These are phyloP conservation scores for Trichoderma sp. DNA, from an alignment of 2,329 filamentous ascomycete genomes.

Conservation along the genomic window DNA sequence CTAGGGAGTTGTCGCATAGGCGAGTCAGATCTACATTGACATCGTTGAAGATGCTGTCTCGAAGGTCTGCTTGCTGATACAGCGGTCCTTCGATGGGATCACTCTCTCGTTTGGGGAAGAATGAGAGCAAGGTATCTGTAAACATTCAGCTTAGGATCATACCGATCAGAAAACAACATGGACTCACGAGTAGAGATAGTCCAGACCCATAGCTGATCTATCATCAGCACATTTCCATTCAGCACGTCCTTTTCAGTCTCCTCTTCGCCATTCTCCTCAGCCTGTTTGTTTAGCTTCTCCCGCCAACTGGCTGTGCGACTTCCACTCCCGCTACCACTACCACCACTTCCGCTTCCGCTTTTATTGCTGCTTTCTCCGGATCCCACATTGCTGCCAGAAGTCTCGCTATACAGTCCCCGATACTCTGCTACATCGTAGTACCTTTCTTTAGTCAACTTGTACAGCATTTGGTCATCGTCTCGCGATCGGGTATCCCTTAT, in stretches of 20 bases:
- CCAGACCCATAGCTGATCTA: slow-evolving; percentile 65
- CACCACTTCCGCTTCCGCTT: slow-evolving; percentile 29
- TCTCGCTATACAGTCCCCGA: slow-evolving; percentile 29
- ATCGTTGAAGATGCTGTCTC: slow-evolving; percentile 64
- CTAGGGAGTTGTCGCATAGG: slow-evolving; percentile 59
- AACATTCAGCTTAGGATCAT: slow-evolving; percentile 15
- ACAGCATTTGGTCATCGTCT: slow-evolving; percentile 66
- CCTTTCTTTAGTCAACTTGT: slow-evolving; percentile 59
- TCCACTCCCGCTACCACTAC: slow-evolving; percentile 30
- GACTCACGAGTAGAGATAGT: slow-evolving; percentile 51
- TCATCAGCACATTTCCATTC: slow-evolving; percentile 62
- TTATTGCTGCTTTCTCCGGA: slow-evolving; percentile 25
- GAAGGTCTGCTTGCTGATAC: slow-evolving; percentile 59
- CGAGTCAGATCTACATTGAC: slow-evolving; percentile 63
- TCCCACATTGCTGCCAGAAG: slow-evolving; percentile 28
- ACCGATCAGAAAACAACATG: neutral
- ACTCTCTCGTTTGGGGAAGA: slow-evolving; percentile 55
- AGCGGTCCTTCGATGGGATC: slow-evolving; percentile 53
- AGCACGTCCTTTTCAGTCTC: slow-evolving; percentile 39
- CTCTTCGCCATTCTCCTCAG: slow-evolving; percentile 24
- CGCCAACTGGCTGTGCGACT: slow-evolving; percentile 32
- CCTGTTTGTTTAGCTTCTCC: slow-evolving; percentile 25
- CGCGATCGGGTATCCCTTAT: slow-evolving; percentile 58
- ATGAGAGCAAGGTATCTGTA: slow-evolving; percentile 51
- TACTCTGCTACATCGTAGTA: slow-evolving; percentile 26